These are phyloP conservation scores for Haplosporangium sp. DNA, from an alignment of 371 early-diverging fungal species.

Conservation along the genomic window DNA sequence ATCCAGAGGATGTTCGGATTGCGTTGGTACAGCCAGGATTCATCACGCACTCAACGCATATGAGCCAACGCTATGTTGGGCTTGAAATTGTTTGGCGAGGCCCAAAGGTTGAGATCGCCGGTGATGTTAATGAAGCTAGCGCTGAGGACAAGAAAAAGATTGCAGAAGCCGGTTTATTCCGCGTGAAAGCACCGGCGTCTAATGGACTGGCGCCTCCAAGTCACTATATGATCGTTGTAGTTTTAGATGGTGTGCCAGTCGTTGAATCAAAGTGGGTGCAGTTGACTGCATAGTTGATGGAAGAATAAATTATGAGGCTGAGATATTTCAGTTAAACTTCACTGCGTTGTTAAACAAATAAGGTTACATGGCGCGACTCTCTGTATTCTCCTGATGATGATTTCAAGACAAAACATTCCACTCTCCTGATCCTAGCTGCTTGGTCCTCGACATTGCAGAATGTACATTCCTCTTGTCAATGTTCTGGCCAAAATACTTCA, in stretches of 20 bases:
- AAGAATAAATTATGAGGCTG: not conserved
- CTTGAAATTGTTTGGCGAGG: constrained; percentile 37
- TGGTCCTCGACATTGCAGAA: too few species aligned
- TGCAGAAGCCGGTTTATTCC: constrained; percentile 18
- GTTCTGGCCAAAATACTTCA: too few species aligned
- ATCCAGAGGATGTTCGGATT: constrained; percentile 34
- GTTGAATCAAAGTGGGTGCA: constrained; percentile 49
- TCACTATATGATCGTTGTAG: constrained; percentile 46
- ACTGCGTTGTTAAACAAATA: too few species aligned
- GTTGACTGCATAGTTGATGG: constrained; percentile 15
- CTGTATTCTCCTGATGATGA: too few species aligned
- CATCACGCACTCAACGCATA: constrained; percentile 61
- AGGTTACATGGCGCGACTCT: too few species aligned
- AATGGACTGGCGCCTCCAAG: constrained; percentile 45
- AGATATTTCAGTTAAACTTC: too few species aligned
- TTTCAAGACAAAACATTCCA: too few species aligned
- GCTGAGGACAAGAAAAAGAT: constrained; percentile 1
- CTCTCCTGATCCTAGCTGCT: too few species aligned
- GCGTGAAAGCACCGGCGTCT: constrained; percentile 38
- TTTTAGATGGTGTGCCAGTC: constrained; percentile 42
- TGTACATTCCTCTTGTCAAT: too few species aligned
- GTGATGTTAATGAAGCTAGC: not conserved
- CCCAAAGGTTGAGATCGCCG: constrained; percentile 2
- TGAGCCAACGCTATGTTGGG: constrained; percentile 58
- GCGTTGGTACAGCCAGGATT: constrained; percentile 57